These are phyloP conservation scores for Wickerhamomyces ciferrii DNA, from an alignment of 805 yeast genomes.

Conservation along the genomic window DNA sequence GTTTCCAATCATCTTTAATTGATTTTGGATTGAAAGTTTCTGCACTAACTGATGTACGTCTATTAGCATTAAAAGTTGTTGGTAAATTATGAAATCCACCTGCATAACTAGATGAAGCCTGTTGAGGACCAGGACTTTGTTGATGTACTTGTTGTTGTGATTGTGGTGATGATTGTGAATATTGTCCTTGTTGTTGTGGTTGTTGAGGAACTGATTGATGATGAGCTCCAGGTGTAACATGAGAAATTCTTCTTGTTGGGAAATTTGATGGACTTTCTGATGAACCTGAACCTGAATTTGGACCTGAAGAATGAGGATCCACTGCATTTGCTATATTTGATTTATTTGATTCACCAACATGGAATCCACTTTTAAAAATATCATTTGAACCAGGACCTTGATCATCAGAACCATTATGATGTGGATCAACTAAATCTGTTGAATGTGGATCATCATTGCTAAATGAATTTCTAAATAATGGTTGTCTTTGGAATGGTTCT, in stretches of 20 bases:
- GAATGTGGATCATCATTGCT: constrained; percentile 62
- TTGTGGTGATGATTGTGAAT: not conserved
- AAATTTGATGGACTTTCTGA: not conserved
- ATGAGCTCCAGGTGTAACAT: not conserved
- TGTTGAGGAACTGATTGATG: not conserved
- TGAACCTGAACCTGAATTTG: not conserved
- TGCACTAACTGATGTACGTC: constrained; percentile 89
- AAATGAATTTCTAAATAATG: constrained; percentile 59
- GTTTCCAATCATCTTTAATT: constrained; percentile 62
- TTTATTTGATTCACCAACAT: constrained; percentile 16
- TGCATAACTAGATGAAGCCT: constrained; percentile 3
- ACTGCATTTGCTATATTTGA: constrained; percentile 11
- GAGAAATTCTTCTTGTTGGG: not conserved
- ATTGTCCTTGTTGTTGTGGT: not conserved
- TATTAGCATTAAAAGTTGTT: constrained; percentile 62
- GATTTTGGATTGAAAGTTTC: constrained; percentile 78
- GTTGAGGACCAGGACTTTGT: constrained; percentile 1
- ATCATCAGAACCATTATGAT: constrained; percentile 3
- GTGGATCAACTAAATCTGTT: constrained; percentile 23
- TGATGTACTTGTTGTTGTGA: not conserved
- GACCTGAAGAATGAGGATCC: constrained; percentile 14
- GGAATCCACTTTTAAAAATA: constrained; percentile 8
- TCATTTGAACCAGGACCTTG: constrained; percentile 7
- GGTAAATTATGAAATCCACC: constrained; percentile 36
- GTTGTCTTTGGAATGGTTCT: constrained; percentile 12